Evolutionary conservation across 2,329 filamentous ascomycete species (phyloP).

Genomic region (Onygena corvina): DNA sequence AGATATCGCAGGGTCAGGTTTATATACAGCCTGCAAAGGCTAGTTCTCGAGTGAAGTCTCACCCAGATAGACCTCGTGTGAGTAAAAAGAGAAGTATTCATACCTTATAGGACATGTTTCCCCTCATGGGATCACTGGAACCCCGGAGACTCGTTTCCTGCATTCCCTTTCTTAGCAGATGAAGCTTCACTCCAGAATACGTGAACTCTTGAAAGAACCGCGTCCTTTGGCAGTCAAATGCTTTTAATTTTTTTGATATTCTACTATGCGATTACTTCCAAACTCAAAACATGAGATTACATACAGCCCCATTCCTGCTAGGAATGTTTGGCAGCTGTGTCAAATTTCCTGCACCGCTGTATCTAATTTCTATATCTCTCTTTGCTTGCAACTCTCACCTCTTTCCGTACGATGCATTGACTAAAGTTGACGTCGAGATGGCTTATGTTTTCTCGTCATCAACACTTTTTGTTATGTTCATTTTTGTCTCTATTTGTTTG

Average conservation of each 20-base stretch:
- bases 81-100: conserved; percentile 39
- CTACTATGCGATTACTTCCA: no score
- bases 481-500: conserved; percentile 13
- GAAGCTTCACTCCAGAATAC: no score
- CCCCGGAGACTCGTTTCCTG: no score
- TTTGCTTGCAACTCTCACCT: neutral
- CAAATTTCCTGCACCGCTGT: neutral
- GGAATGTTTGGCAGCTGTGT: neutral
- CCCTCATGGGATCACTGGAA: no score
- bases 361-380: conserved; percentile 6
- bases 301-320: no score
- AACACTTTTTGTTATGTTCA: conserved; percentile 11
- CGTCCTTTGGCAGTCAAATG: no score
- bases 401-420: neutral
- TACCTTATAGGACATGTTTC: conserved; percentile 21
- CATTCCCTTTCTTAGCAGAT: no score
- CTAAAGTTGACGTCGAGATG: neutral
- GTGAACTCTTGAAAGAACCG: no score
- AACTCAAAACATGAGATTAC: no score
- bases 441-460: neutral
- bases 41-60: conserved; percentile 34
- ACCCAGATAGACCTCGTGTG: conserved; percentile 30
- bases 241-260: no score
- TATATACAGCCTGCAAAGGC: conserved; percentile 26
- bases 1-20: conserved; percentile 46